Evolutionary conservation across 495 filamentous ascomycete genomes (phyloP), one percentile per base, ranked within the genome.

Genomic region (Clavariopsis aquatica): DNA sequence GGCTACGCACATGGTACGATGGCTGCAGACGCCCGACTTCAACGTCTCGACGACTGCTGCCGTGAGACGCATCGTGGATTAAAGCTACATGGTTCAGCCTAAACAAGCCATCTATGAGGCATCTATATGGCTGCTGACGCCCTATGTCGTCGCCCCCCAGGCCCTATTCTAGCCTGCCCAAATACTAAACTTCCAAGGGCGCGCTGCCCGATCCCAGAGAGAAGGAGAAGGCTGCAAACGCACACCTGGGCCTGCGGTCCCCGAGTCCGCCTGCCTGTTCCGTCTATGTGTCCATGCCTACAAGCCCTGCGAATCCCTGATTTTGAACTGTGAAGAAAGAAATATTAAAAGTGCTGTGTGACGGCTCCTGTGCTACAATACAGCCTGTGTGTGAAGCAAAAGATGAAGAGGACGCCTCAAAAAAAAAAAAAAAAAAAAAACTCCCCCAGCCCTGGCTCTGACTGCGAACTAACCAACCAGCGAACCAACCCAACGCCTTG

Each of bases 31-130:
- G 13, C 12, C 20, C 20, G 49, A 17, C 31, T 9, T 13, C 27
- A 65, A 20, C 29, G 15, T 34, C 38, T 49, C 57, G n/a, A 24
- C 19, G n/a, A 24, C 19, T 19, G 12, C 27, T 41, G 9, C 22
- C 41, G 19, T 23, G 27, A 57, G 45, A 63, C 8, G 38, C 57
- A 52, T 58, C 36, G 62, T 20, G 46, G 63, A 64, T 66, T 66
- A 45, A 61, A 67, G 60, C 57, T 70, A 70, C 60, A 70, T n/a
- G 29, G 64, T 60, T 64, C 64, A 64, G 60, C 64, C 66, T 60
- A 49, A 56, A 62, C 27, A 46, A 70, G 59, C 41, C 55, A 54
- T 34, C 31, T 34, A 34, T 34, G n/a, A n/a, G n/a, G n/a, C n/a
- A n/a, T n/a, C n/a, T n/a, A n/a, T 58, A 62, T 55, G 57, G 52